Evolutionary conservation across 169 alveolate species (phyloP).

Genomic region (Plasmodium cynomolgi): DNA sequence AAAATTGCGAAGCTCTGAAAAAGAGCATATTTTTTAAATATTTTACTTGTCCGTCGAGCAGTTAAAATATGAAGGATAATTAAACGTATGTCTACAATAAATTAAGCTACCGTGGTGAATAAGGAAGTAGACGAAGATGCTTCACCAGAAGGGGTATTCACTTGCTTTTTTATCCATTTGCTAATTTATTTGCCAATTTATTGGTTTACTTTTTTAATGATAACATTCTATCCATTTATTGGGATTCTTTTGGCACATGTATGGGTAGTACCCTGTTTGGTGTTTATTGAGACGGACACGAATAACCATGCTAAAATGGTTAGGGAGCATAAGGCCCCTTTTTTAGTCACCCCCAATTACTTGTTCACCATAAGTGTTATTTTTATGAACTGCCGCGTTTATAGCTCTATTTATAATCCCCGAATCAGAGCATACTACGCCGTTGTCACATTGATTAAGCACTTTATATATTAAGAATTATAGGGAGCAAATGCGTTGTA

Average conservation of each 20-base stretch:
- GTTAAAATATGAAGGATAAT: not conserved
- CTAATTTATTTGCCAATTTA: no score
- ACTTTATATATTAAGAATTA: not conserved
- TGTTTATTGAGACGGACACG: no score
- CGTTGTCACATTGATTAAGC: not conserved
- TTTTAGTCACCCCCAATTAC: not conserved
- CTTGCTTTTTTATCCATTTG: not conserved
- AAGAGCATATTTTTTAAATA: not conserved
- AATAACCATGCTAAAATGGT: no score
- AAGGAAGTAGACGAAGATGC: not conserved
- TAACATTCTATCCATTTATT: no score
- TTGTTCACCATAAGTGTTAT: not conserved
- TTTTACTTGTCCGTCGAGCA: not conserved
- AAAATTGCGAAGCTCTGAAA: not conserved
- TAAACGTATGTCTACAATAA: not conserved
- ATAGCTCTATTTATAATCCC: not conserved
- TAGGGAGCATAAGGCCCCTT: not conserved
- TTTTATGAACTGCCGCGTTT: not conserved
- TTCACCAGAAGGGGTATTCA: not conserved
- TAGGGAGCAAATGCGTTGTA: not conserved
- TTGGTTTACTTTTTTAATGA: no score
- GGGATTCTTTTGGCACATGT: no score
- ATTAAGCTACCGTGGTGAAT: not conserved
- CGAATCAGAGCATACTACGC: not conserved
- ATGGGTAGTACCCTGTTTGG: no score